Conservation (phyloP, 2,329 filamentous ascomycete genomes). For the Blumeria hordei region DNA sequence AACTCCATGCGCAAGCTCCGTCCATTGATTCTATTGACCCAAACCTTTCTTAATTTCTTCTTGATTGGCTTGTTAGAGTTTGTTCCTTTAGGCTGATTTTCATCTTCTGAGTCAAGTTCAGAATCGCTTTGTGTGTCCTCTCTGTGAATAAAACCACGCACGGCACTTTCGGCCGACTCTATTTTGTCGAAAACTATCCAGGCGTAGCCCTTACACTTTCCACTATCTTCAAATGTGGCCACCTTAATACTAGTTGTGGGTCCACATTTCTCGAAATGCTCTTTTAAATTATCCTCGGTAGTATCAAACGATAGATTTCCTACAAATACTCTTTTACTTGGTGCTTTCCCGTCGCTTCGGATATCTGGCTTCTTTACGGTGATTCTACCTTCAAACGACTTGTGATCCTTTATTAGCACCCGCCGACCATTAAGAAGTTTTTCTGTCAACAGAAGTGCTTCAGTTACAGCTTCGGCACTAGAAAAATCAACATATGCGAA, state of each 20-base stretch:
- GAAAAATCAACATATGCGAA: constrained; percentile 93
- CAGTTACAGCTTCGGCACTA: constrained; percentile 35
- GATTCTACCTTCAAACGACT: constrained; percentile 74
- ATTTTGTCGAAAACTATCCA: constrained; percentile 81
- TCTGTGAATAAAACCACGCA: constrained; percentile 57
- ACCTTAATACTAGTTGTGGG: constrained; percentile 62
- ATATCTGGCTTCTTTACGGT: constrained; percentile 27
- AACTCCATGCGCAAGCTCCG: constrained; percentile 71
- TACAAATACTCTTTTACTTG: constrained; percentile 65
- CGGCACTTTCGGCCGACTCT: constrained; percentile 48
- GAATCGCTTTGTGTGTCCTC: constrained; percentile 21
- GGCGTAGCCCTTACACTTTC: constrained; percentile 93
- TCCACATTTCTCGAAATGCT: constrained; percentile 71
- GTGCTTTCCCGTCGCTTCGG: constrained; percentile 28
- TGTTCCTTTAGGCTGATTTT: constrained; percentile 16
- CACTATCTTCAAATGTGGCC: constrained; percentile 86
- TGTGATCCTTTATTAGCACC: constrained; percentile 81
- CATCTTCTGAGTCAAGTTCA: constrained; percentile 12
- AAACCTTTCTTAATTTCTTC: constrained; percentile 48
- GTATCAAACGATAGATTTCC: constrained; percentile 70
- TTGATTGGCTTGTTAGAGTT: constrained; percentile 22
- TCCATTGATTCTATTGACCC: constrained; percentile 64
- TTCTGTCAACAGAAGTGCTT: constrained; percentile 71
- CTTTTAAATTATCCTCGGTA: constrained; percentile 54
- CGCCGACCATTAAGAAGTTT: constrained; percentile 51